Conservation (phyloP, 1,284 basidiomycete species). For the Rhodotorula sp. region DNA sequence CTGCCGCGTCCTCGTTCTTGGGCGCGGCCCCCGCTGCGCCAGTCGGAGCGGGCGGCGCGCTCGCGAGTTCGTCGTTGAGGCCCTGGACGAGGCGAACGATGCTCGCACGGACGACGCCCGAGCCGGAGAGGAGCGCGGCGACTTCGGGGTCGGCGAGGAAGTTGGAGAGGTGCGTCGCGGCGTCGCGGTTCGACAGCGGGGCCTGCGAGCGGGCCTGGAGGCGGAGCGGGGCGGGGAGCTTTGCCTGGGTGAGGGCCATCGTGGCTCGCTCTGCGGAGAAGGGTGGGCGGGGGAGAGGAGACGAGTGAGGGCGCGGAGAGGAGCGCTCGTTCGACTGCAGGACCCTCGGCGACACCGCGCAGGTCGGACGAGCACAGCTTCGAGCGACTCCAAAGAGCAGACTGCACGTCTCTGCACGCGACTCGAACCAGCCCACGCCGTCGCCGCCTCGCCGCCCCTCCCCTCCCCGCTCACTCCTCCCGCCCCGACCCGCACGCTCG, state of each 20-base stretch:
- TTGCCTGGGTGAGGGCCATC: constrained; percentile 17
- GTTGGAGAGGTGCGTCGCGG: neutral
- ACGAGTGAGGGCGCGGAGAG: neutral
- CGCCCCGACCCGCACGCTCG: neutral
- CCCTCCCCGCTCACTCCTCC: neutral
- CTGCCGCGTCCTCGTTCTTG: neutral
- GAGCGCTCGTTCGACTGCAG: neutral
- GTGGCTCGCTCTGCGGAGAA: neutral
- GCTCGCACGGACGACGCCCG: constrained; percentile 20
- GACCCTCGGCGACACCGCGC: neutral
- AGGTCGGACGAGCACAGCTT: neutral
- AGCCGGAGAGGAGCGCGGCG: constrained; percentile 19
- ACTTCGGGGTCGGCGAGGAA: constrained; percentile 22
- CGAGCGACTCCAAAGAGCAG: neutral
- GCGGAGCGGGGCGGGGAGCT: constrained; percentile 36
- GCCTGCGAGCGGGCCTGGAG: constrained; percentile 1
- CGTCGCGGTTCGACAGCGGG: constrained; percentile 3
- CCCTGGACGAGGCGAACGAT: constrained; percentile 25
- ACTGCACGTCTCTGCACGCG: neutral
- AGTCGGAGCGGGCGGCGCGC: neutral
- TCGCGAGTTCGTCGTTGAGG: constrained; percentile 10
- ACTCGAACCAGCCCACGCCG: neutral
- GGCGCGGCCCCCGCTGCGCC: neutral
- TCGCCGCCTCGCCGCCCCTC: neutral
- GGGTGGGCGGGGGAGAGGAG: neutral